These are phyloP conservation scores for Lactifluus volemus DNA, from an alignment of 768 basidiomycete species.

Conservation along the genomic window DNA sequence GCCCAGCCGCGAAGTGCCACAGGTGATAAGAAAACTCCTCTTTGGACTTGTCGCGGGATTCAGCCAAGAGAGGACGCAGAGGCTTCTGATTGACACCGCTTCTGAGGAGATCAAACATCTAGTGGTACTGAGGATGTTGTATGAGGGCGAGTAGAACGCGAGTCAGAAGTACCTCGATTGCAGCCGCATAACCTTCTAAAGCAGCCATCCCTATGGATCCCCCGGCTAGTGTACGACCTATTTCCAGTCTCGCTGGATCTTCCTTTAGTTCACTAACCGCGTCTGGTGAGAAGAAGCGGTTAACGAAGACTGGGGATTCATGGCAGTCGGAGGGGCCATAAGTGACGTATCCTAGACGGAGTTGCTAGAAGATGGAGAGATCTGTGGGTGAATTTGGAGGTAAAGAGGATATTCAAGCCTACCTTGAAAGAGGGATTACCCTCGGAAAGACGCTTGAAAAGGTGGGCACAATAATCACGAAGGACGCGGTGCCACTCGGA, in stretches of 20 bases:
- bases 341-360: slow-evolving; percentile 21
- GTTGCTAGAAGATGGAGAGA: not conserved
- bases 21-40: slow-evolving; percentile 12
- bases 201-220: slow-evolving; percentile 19
- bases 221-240: slow-evolving; percentile 19
- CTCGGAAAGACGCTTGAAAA: slow-evolving; percentile 17
- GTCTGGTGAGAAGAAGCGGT: slow-evolving; percentile 17
- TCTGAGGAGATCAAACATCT: slow-evolving; percentile 19
- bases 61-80: slow-evolving; percentile 5
- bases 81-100: slow-evolving; percentile 9
- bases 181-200: slow-evolving; percentile 19
- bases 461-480: slow-evolving; percentile 3
- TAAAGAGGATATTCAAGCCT: not conserved
- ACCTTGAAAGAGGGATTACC: slow-evolving; percentile 1
- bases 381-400: not conserved
- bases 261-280: slow-evolving; percentile 17
- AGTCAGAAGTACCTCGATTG: slow-evolving; percentile 13
- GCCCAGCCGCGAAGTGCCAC: slow-evolving; percentile 19
- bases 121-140: not conserved
- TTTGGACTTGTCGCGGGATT: slow-evolving; percentile 8
- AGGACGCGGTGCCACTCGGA: slow-evolving; percentile 16
- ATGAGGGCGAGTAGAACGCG: not conserved
- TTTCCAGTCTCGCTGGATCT: slow-evolving; percentile 8
- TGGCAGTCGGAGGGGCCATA: slow-evolving; percentile 19
- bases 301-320: slow-evolving; percentile 19